These are phyloP conservation scores for Clathrospora elynae DNA, from an alignment of 2,329 filamentous ascomycete genomes.

Conservation along the genomic window DNA sequence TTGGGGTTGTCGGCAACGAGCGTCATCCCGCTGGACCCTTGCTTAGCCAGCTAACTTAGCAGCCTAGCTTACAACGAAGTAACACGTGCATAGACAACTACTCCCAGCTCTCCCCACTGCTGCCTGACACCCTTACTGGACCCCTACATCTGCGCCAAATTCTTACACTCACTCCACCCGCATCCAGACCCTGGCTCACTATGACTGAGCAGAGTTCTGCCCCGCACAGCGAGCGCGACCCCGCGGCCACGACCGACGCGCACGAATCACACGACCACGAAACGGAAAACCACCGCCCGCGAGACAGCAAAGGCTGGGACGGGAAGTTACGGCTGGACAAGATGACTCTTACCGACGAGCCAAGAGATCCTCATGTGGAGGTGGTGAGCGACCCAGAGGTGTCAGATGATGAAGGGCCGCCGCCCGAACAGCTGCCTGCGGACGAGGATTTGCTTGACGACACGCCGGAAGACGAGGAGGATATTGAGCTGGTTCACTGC, in stretches of 20 bases:
- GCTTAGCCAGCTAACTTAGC: constrained; percentile 22
- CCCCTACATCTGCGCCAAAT: neutral
- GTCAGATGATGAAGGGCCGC: constrained; percentile 65
- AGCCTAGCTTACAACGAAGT: constrained; percentile 15
- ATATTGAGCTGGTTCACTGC: constrained; percentile 85
- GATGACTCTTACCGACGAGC: constrained; percentile 54
- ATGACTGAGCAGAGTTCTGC: constrained; percentile 36
- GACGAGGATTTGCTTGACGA: constrained; percentile 63
- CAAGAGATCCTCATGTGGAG: constrained; percentile 63
- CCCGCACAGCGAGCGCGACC: constrained; percentile 38
- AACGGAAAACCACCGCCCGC: constrained; percentile 36
- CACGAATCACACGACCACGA: constrained; percentile 27
- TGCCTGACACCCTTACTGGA: neutral
- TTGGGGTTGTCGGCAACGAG: constrained; percentile 3
- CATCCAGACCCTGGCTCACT: neutral
- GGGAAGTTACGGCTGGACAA: constrained; percentile 79
- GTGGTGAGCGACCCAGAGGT: constrained; percentile 79
- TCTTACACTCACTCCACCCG: neutral
- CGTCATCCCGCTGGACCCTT: constrained; percentile 24
- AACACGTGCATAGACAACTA: constrained; percentile 20
- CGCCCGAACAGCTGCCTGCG: constrained; percentile 43
- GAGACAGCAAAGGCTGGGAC: constrained; percentile 70
- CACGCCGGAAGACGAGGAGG: constrained; percentile 59
- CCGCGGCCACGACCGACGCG: constrained; percentile 25
- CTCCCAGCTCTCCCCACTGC: constrained; percentile 1